Conservation (phyloP, 805 yeast genomes). For the Candida nanaspora region DNA sequence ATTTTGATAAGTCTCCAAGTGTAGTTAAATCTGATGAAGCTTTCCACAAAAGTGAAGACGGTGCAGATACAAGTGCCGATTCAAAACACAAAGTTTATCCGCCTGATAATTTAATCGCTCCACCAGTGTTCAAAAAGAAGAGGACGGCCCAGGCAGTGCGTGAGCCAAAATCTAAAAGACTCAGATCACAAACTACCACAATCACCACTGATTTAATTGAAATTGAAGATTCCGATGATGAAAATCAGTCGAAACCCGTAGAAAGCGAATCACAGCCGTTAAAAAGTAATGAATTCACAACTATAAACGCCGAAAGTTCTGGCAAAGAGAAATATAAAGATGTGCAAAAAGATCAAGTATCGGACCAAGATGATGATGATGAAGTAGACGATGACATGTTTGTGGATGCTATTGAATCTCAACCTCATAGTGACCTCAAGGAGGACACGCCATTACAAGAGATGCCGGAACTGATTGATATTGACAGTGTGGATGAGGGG, state of each 20-base stretch:
- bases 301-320: background rate
- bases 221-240: background rate
- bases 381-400: background rate
- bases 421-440: background rate
- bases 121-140: background rate
- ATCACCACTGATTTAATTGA: background rate
- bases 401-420: background rate
- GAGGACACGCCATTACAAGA: no score
- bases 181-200: no score
- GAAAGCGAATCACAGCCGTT: no score
- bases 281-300: no score
- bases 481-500: background rate
- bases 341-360: no score
- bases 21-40: no score
- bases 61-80: no score
- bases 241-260: no score
- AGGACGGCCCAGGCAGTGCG: no score
- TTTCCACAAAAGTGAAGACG: no score
- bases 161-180: no score
- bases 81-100: background rate
- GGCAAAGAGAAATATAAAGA: background rate
- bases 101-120: background rate
- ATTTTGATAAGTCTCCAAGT: background rate
- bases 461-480: background rate
- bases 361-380: background rate